These are phyloP conservation scores for Yarrowia sp. DNA, from an alignment of 805 yeast species.

Conservation along the genomic window DNA sequence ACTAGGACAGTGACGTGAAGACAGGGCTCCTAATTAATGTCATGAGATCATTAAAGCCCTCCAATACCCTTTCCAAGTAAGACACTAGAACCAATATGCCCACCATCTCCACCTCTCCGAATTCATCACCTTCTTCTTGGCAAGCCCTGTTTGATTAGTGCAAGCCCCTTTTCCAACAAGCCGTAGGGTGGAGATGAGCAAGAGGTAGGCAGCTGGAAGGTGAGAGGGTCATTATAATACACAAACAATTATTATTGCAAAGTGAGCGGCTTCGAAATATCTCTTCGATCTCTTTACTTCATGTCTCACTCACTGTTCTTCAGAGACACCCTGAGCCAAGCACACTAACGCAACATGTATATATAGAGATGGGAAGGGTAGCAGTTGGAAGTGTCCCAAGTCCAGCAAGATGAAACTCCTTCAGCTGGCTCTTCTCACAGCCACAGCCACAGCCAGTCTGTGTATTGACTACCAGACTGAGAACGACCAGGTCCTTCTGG, in stretches of 20 bases:
- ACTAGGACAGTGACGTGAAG: no score
- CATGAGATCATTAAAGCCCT: no score
- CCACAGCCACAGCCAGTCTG: constrained; percentile 7
- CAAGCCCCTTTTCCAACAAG: background rate
- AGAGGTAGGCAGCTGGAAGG: no score
- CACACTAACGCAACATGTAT: background rate
- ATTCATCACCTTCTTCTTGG: background rate
- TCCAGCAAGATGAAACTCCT: background rate
- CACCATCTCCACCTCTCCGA: no score
- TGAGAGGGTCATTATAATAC: no score
- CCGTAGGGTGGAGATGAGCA: constrained; percentile 1
- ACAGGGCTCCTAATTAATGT: no score
- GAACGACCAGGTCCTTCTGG: constrained; percentile 7
- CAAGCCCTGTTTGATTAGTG: constrained; percentile 5
- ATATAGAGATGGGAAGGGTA: background rate
- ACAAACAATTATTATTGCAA: no score
- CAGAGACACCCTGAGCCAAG: background rate
- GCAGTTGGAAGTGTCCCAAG: background rate
- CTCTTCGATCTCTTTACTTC: no score
- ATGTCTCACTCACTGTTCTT: no score
- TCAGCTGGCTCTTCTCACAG: background rate
- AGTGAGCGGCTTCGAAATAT: no score
- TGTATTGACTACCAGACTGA: constrained; percentile 10
- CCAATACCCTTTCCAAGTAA: background rate
- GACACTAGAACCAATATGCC: background rate